Percentiles rank a stretch among this genome's conserved stretches.
Conservation (phyloP, 1,284 basidiomycete genomes). For the Papiliotrema nemorosa region DNA sequence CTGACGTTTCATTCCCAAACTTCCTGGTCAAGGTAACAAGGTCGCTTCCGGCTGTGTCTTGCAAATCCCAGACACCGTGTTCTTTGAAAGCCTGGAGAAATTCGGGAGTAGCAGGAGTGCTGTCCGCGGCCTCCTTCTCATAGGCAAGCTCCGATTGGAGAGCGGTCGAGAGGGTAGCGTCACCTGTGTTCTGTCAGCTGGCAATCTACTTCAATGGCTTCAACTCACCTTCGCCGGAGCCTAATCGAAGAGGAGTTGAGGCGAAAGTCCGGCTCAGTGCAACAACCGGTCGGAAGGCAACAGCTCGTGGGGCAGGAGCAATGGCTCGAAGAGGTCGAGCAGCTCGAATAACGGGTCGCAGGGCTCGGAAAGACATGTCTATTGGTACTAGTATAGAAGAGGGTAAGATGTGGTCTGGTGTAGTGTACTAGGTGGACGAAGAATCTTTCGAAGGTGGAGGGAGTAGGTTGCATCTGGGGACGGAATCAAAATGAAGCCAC, state of each 20-base stretch:
- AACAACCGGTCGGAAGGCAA: constrained; percentile 16
- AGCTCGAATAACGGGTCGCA: constrained; percentile 30
- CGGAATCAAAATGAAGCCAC: too few species aligned
- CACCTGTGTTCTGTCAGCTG: constrained; percentile 9
- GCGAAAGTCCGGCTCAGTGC: constrained; percentile 27
- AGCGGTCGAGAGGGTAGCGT: constrained; percentile 61
- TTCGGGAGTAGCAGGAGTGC: constrained; percentile 59
- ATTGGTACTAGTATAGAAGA: neutral
- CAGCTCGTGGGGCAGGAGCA: constrained; percentile 1
- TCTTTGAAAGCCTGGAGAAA: constrained; percentile 74
- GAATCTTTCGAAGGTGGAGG: too few species aligned
- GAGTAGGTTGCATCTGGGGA: too few species aligned
- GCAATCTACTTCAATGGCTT: neutral
- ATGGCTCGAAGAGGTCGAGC: constrained; percentile 11
- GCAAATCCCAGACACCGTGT: constrained; percentile 77
- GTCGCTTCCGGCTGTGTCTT: constrained; percentile 70
- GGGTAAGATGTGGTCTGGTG: too few species aligned
- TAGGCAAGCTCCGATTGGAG: constrained; percentile 79
- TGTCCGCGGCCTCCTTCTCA: constrained; percentile 64
- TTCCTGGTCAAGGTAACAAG: constrained; percentile 76
- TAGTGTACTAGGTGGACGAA: too few species aligned
- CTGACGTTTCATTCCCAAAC: constrained; percentile 87
- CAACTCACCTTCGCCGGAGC: constrained; percentile 39
- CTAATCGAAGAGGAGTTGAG: constrained; percentile 29
- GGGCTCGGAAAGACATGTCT: constrained; percentile 25